Evolutionary conservation across 75 land plant species (phyloP), one percentile per base, ranked within the genome.

Genomic region (Picea sitchensis): DNA sequence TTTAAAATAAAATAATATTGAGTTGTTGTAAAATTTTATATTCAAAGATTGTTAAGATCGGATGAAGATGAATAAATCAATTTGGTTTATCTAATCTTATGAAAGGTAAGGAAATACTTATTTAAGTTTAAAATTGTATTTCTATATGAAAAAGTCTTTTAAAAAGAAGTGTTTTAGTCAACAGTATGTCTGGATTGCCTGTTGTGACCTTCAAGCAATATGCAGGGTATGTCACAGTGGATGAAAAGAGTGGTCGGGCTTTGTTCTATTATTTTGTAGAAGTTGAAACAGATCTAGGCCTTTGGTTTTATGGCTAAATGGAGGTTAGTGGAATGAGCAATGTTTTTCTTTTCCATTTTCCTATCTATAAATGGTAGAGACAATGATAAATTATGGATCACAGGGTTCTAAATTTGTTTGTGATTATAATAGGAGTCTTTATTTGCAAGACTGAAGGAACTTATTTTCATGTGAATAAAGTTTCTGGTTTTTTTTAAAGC

Each of bases 201-300:
- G 77, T 57, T n/a, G 92, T 91, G 54, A 77, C 78, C 11, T 95
- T 95, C 83, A 83, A 83, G 77, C 94, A 93, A 68, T 93, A 79
- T 72, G 87, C 94, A 1, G 98, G 98, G 4, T 93, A 91, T 76
- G 86, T 95, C 5, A 84, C 83, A n/a, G 90, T 93, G 61, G 92
- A 88, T 77, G 83, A 78, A 14, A 78, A 63, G 64, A 84, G 80
- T 14, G 88, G 89, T 59, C 86, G 85, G 71, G 86, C 93, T 74
- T 80, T 95, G 51, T 95, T 93, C 61, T 95, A 95, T 77, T 93
- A 93, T 81, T 93, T 95, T 79, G 98, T 72, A 59, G 96, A 95
- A 81, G 95, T 91, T 26, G 84, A 89, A 59, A 60, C 64, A 18
- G 90, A 88, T 41, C 86, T 89, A 44, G 81, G 86, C 96, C 98